Conservation (phyloP, 768 basidiomycete species). For the Nidula microcarpa region DNA sequence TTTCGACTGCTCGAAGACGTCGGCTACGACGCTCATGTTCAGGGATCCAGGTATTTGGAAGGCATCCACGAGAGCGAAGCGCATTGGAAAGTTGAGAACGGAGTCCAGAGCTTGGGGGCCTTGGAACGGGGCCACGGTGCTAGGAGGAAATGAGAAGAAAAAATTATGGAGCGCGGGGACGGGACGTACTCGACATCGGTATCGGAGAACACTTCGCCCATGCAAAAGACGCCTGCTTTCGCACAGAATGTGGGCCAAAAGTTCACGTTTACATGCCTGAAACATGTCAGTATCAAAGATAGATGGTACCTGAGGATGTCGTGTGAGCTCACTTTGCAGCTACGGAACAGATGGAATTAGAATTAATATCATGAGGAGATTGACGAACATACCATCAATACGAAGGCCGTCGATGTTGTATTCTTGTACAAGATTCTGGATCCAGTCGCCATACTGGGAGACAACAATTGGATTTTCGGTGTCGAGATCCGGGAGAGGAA, state of each 20-base stretch:
- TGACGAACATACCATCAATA: constrained; percentile 58
- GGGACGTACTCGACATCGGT: constrained; percentile 43
- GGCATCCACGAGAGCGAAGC: constrained; percentile 56
- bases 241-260: constrained; percentile 79
- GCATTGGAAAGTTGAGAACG: constrained; percentile 70
- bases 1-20: constrained; percentile 51
- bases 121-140: constrained; percentile 56
- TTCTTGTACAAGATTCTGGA: constrained; percentile 60
- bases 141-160: constrained; percentile 15
- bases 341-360: neutral
- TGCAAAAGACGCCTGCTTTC: constrained; percentile 81
- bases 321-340: too few relatives aligned
- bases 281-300: too few relatives aligned
- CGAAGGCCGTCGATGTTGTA: constrained; percentile 85
- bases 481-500: constrained; percentile 78
- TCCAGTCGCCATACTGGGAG: constrained; percentile 64
- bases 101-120: constrained; percentile 62
- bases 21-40: constrained; percentile 56
- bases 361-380: neutral
- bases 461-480: constrained; percentile 66
- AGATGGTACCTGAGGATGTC: too few relatives aligned
- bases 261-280: constrained; percentile 63
- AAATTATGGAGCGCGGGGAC: neutral
- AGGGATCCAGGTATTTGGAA: constrained; percentile 69
- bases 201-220: constrained; percentile 75